Evolutionary conservation across 257 asterid genomes (phyloP), one percentile per base, ranked within the genome.

Genomic region (Agastache rugosa): DNA sequence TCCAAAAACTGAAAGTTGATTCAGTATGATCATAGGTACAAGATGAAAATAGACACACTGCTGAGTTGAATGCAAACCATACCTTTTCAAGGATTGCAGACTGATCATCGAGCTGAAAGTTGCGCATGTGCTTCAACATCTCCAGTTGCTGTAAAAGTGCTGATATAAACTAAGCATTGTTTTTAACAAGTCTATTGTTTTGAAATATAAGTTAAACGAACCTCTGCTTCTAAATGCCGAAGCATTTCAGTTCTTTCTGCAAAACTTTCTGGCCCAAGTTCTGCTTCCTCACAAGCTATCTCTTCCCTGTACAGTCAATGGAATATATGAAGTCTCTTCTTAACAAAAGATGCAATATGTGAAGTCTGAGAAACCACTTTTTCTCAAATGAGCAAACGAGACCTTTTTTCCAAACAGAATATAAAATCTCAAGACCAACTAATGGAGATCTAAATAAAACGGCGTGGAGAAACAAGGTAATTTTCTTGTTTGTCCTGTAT

Each of bases 211-310:
- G 69, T 51, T 53, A 10, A 42, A 42, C 16, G 3, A 73, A 89
- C 97, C 91, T 93, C 89, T 65, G 86, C 88, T 67, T 88, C 97
- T 61, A 91, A 72, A 77, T 77, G 85, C 62, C 74, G 78, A 64
- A 85, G 90, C 90, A 75, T 80, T 70, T 73, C 79, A 84, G 76
- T 76, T 82, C 86, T 88, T 82, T 84, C 89, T 27, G 89, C 89
- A 81, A 88, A 84, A 19, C 58, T 62, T 65, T 89, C 90, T 12
- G 97, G 88, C 56, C 97, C 98, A 69, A 93, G 96, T 78, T 93
- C 96, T 42, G 96, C 96, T 84, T 93, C 96, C 78, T 93, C 97
- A 84, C 97, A 93, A 71, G 91, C 96, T 72, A 83, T 78, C 87
- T 91, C 97, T 86, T 91, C 98, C 87, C 98, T 93, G 79, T 59